Evolutionary conservation across 768 basidiomycete genomes (phyloP).

Genomic region (Calocera viscosa): DNA sequence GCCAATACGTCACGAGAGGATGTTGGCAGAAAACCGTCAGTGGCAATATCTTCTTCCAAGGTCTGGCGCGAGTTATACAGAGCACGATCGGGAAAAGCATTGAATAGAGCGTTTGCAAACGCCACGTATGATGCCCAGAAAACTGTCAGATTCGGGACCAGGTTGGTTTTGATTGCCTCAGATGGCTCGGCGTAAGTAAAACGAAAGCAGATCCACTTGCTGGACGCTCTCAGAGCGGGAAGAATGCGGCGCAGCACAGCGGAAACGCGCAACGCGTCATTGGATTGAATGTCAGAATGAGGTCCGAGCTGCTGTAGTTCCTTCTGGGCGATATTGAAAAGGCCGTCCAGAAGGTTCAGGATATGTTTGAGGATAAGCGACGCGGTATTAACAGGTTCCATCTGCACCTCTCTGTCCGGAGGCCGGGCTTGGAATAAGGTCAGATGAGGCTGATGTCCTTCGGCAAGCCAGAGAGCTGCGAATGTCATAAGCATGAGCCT

Average conservation of each 20-base stretch:
- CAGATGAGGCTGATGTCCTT: background rate
- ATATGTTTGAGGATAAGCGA: slow-evolving; percentile 55
- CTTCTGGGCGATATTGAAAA: slow-evolving; percentile 52
- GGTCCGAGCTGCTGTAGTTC: slow-evolving; percentile 48
- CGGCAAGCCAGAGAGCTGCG: slow-evolving; percentile 62
- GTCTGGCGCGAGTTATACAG: slow-evolving; percentile 47
- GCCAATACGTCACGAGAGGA: slow-evolving; percentile 21
- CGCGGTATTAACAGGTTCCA: slow-evolving; percentile 36
- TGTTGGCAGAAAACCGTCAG: slow-evolving; percentile 78
- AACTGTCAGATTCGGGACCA: slow-evolving; percentile 30
- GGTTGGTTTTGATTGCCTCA: slow-evolving; percentile 30
- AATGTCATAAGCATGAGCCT: slow-evolving; percentile 62
- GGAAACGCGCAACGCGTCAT: slow-evolving; percentile 70
- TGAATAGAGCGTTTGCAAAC: slow-evolving; percentile 49
- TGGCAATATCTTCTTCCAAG: slow-evolving; percentile 83
- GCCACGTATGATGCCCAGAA: slow-evolving; percentile 66
- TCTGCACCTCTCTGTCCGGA: slow-evolving; percentile 12
- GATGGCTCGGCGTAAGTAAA: slow-evolving; percentile 49
- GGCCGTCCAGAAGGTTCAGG: slow-evolving; percentile 46
- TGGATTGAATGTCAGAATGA: slow-evolving; percentile 29
- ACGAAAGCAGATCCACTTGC: slow-evolving; percentile 80
- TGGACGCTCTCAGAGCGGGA: slow-evolving; percentile 73
- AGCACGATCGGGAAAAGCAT: slow-evolving; percentile 53
- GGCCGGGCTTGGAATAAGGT: slow-evolving; percentile 20
- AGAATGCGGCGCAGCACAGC: slow-evolving; percentile 75